These are phyloP conservation scores for Schizonepeta tenuifolia DNA, from an alignment of 257 asterid species.

Conservation along the genomic window DNA sequence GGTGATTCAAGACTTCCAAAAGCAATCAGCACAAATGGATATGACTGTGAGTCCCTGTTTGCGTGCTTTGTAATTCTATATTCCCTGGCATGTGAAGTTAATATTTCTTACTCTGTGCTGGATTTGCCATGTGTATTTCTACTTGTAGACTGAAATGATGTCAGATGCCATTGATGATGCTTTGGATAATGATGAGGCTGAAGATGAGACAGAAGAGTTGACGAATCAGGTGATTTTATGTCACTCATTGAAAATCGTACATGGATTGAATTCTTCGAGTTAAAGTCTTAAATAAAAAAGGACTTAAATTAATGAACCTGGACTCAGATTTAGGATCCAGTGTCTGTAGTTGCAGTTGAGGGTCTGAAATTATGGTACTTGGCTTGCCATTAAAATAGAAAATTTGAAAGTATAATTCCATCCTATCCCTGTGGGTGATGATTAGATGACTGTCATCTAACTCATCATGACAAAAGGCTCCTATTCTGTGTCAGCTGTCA, in stretches of 20 bases:
- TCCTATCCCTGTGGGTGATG: neutral
- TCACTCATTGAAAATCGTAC: neutral
- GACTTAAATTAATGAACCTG: neutral
- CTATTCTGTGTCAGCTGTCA: neutral
- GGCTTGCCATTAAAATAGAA: neutral
- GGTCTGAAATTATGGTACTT: too few relatives aligned
- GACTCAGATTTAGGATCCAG: neutral
- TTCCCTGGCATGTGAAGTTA: conserved; percentile 32
- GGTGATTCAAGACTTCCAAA: conserved; percentile 87
- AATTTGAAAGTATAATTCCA: neutral
- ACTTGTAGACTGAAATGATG: conserved; percentile 91
- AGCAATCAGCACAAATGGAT: conserved; percentile 94
- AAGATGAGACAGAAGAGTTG: conserved; percentile 91
- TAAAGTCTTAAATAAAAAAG: neutral
- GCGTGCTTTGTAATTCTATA: neutral
- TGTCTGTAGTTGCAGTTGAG: neutral
- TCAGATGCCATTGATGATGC: conserved; percentile 86
- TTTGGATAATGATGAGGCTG: conserved; percentile 92
- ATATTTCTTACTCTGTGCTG: neutral
- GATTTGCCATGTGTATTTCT: conserved; percentile 9
- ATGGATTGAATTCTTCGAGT: neutral
- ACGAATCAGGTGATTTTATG: conserved; percentile 69
- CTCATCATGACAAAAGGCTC: neutral
- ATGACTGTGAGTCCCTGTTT: conserved; percentile 73
- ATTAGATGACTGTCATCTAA: neutral